Conservation (phyloP, 148 eudicot genomes). For the Rhododendron henanense region DNA sequence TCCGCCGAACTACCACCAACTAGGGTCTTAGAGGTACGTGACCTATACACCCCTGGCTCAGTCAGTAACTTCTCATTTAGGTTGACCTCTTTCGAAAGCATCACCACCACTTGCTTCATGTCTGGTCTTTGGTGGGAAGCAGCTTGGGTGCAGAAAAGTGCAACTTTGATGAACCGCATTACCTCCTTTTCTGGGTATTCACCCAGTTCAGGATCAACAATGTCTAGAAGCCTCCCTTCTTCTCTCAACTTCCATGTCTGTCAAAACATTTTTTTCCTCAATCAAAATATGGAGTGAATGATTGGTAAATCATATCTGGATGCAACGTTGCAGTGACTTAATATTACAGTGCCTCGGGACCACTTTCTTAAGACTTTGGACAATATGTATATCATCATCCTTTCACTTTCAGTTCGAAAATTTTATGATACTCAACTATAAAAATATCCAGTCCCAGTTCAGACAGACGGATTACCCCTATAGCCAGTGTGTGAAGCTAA, state of each 20-base stretch:
- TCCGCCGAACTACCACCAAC: slow-evolving; percentile 16
- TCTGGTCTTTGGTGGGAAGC: slow-evolving; percentile 48
- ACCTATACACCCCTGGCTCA: slow-evolving; percentile 38
- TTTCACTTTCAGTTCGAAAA: background rate
- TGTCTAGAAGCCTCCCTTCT: slow-evolving; percentile 37
- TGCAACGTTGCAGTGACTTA: background rate
- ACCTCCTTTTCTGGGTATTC: slow-evolving; percentile 44
- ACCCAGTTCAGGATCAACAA: slow-evolving; percentile 47
- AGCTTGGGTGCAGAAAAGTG: slow-evolving; percentile 56
- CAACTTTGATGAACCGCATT: slow-evolving; percentile 42
- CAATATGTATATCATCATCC: background rate
- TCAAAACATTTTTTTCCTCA: background rate
- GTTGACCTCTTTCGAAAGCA: slow-evolving; percentile 46
- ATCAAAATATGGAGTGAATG: background rate
- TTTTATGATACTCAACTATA: background rate
- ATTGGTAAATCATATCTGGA: background rate
- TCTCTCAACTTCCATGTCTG: slow-evolving; percentile 53
- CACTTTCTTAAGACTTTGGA: background rate
- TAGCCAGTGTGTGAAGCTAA: background rate
- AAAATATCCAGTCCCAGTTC: background rate
- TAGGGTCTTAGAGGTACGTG: slow-evolving; percentile 2
- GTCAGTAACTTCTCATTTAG: slow-evolving; percentile 37
- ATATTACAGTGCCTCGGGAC: background rate
- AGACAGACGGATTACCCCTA: background rate
- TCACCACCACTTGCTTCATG: slow-evolving; percentile 57